phyloP scores from a whole-genome alignment of 2,329 filamentous ascomycete genomes.

The Cercospora berteroae region DNA sequence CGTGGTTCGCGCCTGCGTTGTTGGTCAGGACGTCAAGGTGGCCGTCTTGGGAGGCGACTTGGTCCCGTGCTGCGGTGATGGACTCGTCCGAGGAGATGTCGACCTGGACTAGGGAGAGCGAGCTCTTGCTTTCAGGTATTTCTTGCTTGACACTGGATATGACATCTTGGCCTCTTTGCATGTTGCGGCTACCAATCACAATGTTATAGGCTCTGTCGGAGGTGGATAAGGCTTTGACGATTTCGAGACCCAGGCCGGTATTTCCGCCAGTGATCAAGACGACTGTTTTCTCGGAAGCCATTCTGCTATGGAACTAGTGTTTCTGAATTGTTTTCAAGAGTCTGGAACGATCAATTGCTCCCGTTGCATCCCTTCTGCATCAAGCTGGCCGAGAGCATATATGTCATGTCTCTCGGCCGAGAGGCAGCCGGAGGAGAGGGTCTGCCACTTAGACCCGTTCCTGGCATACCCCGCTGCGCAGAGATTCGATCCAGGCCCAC shows the following conservation, averaged over 20 bases:
- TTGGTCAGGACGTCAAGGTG: conserved; percentile 56
- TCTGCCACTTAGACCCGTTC: neutral
- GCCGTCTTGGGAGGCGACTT: conserved; percentile 45
- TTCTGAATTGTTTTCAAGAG: too few relatives aligned
- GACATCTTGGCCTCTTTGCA: conserved; percentile 53
- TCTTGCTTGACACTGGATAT: conserved; percentile 45
- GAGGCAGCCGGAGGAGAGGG: neutral
- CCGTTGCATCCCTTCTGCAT: neutral
- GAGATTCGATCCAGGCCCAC: neutral
- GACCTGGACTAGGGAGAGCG: conserved; percentile 50
- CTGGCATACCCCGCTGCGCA: neutral
- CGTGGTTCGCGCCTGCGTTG: conserved; percentile 55
- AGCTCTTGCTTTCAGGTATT: conserved; percentile 42
- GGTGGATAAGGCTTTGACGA: conserved; percentile 53
- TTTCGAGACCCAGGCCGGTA: conserved; percentile 60
- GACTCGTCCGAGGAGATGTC: conserved; percentile 56
- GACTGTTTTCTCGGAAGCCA: conserved; percentile 38
- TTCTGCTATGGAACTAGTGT: neutral
- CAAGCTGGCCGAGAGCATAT: neutral
- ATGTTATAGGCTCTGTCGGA: conserved; percentile 55
- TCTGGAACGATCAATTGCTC: neutral
- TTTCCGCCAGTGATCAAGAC: conserved; percentile 59
- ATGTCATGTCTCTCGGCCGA: neutral
- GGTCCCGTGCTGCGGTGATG: conserved; percentile 48
- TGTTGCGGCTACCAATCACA: conserved; percentile 54